Percentiles rank a stretch among this genome's conserved stretches.
Conservation (phyloP, 2,329 filamentous ascomycete genomes). For the Orbilia oligospora region DNA sequence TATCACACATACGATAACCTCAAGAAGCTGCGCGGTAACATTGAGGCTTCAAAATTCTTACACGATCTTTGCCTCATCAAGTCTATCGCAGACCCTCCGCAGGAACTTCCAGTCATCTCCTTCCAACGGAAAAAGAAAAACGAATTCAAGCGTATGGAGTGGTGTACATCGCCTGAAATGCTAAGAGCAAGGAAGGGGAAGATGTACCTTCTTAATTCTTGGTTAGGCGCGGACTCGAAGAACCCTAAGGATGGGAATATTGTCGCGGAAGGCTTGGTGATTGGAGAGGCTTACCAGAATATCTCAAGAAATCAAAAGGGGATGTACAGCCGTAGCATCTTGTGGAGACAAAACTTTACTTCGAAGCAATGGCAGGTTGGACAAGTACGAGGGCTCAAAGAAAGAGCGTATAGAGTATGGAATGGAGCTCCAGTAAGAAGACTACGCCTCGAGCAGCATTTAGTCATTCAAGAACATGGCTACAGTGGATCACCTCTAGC, state of each 20-base stretch:
- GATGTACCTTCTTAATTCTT: slow-evolving; percentile 58
- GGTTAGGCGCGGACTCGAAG: slow-evolving; percentile 47
- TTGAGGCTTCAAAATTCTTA: slow-evolving; percentile 48
- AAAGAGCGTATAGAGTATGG: slow-evolving; percentile 52
- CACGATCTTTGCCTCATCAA: slow-evolving; percentile 54
- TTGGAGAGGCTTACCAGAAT: slow-evolving; percentile 54
- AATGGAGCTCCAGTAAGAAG: slow-evolving; percentile 47
- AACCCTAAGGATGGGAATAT: slow-evolving; percentile 58
- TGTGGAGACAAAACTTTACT: slow-evolving; percentile 59
- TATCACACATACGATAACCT: slow-evolving; percentile 49
- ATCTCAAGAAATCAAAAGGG: slow-evolving; percentile 45
- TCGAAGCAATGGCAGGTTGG: slow-evolving; percentile 57
- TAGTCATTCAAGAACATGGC: slow-evolving; percentile 53
- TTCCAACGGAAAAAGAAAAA: slow-evolving; percentile 56
- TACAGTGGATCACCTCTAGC: slow-evolving; percentile 56
- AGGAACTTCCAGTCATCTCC: slow-evolving; percentile 53
- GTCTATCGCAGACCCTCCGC: slow-evolving; percentile 29
- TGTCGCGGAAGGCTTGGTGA: slow-evolving; percentile 53
- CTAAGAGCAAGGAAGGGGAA: slow-evolving; percentile 42
- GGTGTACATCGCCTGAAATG: slow-evolving; percentile 48
- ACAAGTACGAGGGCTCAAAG: slow-evolving; percentile 43
- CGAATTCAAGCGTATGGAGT: slow-evolving; percentile 57
- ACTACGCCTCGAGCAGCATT: slow-evolving; percentile 43
- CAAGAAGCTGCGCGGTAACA: slow-evolving; percentile 26
- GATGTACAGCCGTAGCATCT: slow-evolving; percentile 57